These are phyloP conservation scores for Pisolithus sp. DNA, from an alignment of 768 basidiomycete genomes.

Conservation along the genomic window DNA sequence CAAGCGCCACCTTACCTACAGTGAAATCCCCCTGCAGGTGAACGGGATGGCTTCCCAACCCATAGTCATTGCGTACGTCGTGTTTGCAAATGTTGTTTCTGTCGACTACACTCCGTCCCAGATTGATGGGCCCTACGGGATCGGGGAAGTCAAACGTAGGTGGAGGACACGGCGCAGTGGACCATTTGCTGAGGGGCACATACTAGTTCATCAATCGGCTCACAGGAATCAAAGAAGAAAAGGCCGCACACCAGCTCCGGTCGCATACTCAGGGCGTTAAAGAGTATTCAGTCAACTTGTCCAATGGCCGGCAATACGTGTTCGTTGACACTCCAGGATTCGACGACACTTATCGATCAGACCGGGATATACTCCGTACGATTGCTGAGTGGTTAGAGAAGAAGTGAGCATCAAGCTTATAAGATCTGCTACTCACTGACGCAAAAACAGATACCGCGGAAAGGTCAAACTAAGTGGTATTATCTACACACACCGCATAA, in stretches of 20 bases:
- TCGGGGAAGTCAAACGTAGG: not conserved
- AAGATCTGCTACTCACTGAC: not conserved
- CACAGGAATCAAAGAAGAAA: not conserved
- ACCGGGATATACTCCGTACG: not conserved
- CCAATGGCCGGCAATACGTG: not conserved
- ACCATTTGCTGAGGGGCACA: not conserved
- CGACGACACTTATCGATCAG: not conserved
- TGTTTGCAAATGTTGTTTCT: not conserved
- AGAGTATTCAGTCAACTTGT: not conserved
- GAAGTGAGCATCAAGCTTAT: not conserved
- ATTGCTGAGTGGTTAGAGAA: not conserved
- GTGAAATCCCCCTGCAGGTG: too few species aligned
- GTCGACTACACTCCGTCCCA: not conserved
- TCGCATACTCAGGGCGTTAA: not conserved
- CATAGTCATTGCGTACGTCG: not conserved
- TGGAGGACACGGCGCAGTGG: not conserved
- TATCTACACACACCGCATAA: not conserved
- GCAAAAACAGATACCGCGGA: not conserved
- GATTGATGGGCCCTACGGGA: not conserved
- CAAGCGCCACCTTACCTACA: too few species aligned
- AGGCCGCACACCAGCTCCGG: not conserved
- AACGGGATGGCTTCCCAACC: too few species aligned
- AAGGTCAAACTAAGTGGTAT: not conserved
- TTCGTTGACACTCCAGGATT: not conserved
- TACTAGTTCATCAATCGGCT: not conserved